phyloP scores from a whole-genome alignment of 139 green algal genomes.

The Pedinophyceae sp. region DNA sequence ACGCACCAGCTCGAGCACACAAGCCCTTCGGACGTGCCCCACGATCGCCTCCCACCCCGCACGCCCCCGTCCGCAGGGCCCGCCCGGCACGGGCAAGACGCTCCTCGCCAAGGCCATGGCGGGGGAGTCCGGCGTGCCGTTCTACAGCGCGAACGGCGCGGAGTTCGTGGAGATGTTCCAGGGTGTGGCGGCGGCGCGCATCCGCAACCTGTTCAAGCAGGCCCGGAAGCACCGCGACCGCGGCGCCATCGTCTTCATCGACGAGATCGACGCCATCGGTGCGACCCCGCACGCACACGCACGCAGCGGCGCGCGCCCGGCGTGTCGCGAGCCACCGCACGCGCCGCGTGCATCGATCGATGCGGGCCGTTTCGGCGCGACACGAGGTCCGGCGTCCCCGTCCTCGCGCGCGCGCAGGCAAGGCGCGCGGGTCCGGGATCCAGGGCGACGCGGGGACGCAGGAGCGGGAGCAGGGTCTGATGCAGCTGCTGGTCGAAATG shows the following conservation, averaged over 20 bases:
- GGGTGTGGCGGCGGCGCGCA: constrained; percentile 43
- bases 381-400: background rate
- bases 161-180: constrained; percentile 72
- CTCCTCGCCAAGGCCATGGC: constrained; percentile 50
- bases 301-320: no score
- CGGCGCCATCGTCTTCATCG: constrained; percentile 36
- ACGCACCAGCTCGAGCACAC: no score
- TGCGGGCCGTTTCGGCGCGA: background rate
- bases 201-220: constrained; percentile 29
- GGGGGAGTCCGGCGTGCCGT: constrained; percentile 41
- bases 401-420: background rate
- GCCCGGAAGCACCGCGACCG: constrained; percentile 21
- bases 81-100: constrained; percentile 48
- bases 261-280: constrained; percentile 39
- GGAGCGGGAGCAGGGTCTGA: constrained; percentile 53
- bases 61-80: constrained; percentile 28
- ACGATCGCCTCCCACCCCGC: no score
- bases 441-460: constrained; percentile 27
- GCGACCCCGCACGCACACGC: no score
- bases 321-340: no score
- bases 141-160: constrained; percentile 48
- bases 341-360: no score
- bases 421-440: constrained; percentile 16
- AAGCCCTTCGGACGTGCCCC: no score
- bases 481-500: constrained; percentile 61